phyloP scores from a whole-genome alignment of 2,329 filamentous ascomycete species.

The Endothia cerciana region DNA sequence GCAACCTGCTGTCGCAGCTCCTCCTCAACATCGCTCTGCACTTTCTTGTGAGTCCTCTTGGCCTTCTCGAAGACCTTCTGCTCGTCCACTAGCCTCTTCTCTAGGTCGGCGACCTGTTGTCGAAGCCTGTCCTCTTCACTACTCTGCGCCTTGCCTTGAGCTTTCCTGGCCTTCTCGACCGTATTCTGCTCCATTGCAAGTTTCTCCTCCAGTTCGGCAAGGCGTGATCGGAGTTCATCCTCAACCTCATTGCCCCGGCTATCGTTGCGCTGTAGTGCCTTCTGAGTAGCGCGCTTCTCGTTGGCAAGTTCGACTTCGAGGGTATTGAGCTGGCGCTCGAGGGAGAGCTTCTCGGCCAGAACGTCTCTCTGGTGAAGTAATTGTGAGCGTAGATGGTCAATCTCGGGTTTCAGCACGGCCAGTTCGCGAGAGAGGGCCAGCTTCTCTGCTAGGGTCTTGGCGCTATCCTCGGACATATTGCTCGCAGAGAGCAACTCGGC shows the following conservation, averaged over 20 bases:
- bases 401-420: conserved; percentile 56
- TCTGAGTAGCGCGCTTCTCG: conserved; percentile 57
- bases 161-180: conserved; percentile 39
- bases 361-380: conserved; percentile 66
- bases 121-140: conserved; percentile 23
- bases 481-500: conserved; percentile 73
- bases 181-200: conserved; percentile 16
- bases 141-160: conserved; percentile 36
- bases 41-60: conserved; percentile 32
- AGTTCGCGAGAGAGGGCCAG: conserved; percentile 57
- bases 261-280: conserved; percentile 34
- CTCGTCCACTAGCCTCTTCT: conserved; percentile 64
- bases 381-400: conserved; percentile 60
- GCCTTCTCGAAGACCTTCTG: conserved; percentile 48
- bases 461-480: conserved; percentile 68
- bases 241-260: conserved; percentile 43
- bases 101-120: conserved; percentile 22
- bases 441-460: conserved; percentile 67
- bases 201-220: conserved; percentile 41
- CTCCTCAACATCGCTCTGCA: conserved; percentile 47
- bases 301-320: conserved; percentile 82
- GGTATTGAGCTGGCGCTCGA: conserved; percentile 77
- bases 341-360: conserved; percentile 76
- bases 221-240: conserved; percentile 44
- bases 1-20: conserved; percentile 44